Conservation (phyloP, 345 rosid genomes). For the Camelina neglecta region DNA sequence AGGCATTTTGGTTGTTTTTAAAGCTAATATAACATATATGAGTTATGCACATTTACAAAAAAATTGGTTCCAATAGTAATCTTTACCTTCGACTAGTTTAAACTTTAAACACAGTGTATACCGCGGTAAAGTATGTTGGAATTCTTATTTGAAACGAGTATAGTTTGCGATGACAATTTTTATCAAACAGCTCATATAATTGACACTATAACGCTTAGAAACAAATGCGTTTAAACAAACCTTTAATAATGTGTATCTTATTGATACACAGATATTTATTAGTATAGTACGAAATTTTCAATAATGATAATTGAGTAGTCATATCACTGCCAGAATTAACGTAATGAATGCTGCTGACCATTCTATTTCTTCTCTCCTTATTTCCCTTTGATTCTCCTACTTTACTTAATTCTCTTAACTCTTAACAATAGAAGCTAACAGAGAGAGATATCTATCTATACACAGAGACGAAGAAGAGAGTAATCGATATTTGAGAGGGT, state of each 20-base stretch:
- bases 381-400: conserved; percentile 10
- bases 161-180: no score
- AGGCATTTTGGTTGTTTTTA: not conserved
- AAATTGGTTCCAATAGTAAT: not conserved
- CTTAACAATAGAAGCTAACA: not conserved
- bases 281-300: conserved; percentile 19
- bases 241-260: not conserved
- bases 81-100: not conserved
- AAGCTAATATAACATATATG: not conserved
- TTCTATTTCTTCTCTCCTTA: conserved; percentile 19
- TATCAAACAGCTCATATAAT: no score
- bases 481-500: conserved; percentile 2
- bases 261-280: conserved; percentile 2
- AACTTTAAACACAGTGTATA: not conserved
- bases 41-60: not conserved
- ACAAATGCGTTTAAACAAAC: not conserved
- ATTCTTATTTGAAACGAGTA: no score
- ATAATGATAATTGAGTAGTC: conserved; percentile 38
- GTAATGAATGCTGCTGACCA: conserved; percentile 36
- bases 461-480: not conserved
- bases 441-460: not conserved
- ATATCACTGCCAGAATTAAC: conserved; percentile 33
- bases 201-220: not conserved
- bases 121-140: not conserved
- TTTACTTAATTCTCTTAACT: conserved; percentile 20